Percentiles rank a stretch among this genome's conserved stretches.
Evolutionary conservation across 2,329 filamentous ascomycete genomes (phyloP).

Genomic region (Bisporella sp.): DNA sequence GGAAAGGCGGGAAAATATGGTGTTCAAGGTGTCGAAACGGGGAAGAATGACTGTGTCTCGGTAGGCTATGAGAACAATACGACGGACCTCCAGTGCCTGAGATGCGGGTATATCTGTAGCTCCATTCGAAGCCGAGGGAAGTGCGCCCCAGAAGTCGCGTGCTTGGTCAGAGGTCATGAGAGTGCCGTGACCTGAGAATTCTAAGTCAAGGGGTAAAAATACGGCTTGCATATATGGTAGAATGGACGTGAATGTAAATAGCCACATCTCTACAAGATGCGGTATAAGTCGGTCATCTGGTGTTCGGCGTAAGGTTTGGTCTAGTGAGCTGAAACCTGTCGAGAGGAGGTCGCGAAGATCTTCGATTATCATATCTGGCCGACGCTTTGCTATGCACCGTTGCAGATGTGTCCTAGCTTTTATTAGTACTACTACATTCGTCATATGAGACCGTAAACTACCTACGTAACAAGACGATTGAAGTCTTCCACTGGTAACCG

Average conservation of each 20-base stretch:
- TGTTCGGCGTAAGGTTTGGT: constrained; percentile 71
- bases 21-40: constrained; percentile 80
- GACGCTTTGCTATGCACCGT: constrained; percentile 67
- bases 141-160: constrained; percentile 82
- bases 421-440: constrained; percentile 6
- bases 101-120: constrained; percentile 33
- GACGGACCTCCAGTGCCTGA: constrained; percentile 72
- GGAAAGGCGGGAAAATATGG: constrained; percentile 81
- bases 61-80: constrained; percentile 81
- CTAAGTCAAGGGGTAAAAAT: constrained; percentile 85
- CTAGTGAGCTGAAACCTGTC: constrained; percentile 81
- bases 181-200: constrained; percentile 78
- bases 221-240: constrained; percentile 93
- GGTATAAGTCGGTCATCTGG: constrained; percentile 86
- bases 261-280: constrained; percentile 87
- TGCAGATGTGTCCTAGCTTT: constrained; percentile 57
- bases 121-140: constrained; percentile 40
- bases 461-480: constrained; percentile 63
- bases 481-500: constrained; percentile 78
- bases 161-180: constrained; percentile 75
- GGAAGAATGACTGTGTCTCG: constrained; percentile 84
- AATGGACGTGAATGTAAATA: constrained; percentile 83
- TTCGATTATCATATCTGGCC: constrained; percentile 65
- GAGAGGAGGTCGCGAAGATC: constrained; percentile 67
- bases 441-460: constrained; percentile 1